phyloP scores from a whole-genome alignment of 1,284 basidiomycete genomes.

The Cutaneotrichosporon mucoides region DNA sequence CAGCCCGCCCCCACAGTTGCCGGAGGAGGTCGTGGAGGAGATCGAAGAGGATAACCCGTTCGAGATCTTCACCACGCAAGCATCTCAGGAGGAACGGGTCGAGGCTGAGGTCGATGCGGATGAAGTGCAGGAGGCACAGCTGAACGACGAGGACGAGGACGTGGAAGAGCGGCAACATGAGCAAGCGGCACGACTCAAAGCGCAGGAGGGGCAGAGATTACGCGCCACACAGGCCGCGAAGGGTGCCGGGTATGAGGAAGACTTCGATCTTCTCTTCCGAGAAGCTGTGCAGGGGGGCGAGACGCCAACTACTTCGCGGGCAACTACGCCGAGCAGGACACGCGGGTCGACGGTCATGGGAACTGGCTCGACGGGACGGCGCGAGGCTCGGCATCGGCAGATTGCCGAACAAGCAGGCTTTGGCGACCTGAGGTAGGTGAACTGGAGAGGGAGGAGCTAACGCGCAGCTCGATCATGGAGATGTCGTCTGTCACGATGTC shows the following conservation, averaged over 20 bases:
- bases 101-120: conserved; percentile 41
- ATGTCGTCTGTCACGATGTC: conserved; percentile 28
- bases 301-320: neutral
- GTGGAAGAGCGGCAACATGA: conserved; percentile 26
- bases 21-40: conserved; percentile 17
- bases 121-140: conserved; percentile 32
- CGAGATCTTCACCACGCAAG: conserved; percentile 33
- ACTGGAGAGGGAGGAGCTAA: no score
- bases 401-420: conserved; percentile 38
- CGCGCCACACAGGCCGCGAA: conserved; percentile 36
- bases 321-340: neutral
- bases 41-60: conserved; percentile 40
- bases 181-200: conserved; percentile 30
- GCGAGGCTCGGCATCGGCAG: conserved; percentile 17
- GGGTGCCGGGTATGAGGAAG: conserved; percentile 12
- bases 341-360: neutral
- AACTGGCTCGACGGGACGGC: conserved; percentile 19
- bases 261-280: conserved; percentile 31
- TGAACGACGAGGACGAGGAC: conserved; percentile 32
- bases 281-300: conserved; percentile 22
- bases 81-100: conserved; percentile 32
- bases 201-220: conserved; percentile 29
- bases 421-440: conserved; percentile 31
- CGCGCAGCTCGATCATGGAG: conserved; percentile 23
- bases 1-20: conserved; percentile 28